Base-by-base conservation (phyloP, 805 yeast genomes). In the Kluyveromyces siamensis region DNA sequence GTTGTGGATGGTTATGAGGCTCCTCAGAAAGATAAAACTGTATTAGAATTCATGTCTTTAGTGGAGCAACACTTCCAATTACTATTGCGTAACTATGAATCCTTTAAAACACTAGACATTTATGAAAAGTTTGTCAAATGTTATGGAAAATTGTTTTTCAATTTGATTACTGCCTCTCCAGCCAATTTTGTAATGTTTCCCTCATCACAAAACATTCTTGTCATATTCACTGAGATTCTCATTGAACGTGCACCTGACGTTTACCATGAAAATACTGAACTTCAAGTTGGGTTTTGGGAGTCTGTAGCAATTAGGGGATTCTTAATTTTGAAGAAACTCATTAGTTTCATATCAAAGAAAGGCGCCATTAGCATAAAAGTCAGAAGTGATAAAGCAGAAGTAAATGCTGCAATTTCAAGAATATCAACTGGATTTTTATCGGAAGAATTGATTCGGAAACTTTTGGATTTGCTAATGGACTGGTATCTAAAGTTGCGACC, bases 401-500 rank as follows among this genome's bases (percentile, higher is more conserved):
- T 84, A 6, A 75, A 73, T 44, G 60, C 62, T 2, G 84, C 95
- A 0, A 75, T 82, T 9, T 67, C 66, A 7, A 66, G 75, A 35
- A 65, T 87, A 13, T 69, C 77, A 1, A 57, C 68, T 1, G 77
- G 78, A 25, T 74, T 85, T 49, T 80, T 87, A 62, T 76, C 84
- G 6, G 75, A 76, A 9, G 71, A 73, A 1, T 69, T 82, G 13
- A 68, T 87, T 18, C 72, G 72, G 25, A 74, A 77, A 21, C 63
- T 91, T 11, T 76, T 87, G 11, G 84, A 84, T 51, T 66, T 85
- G 40, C 69, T 90, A 36, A 81, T 89, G 50, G 72, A 75, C 39
- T 83, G 83, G 79, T 90, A 87, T 64, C 71, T 93, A 52, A 77
- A 83, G 48, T 65, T 90, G 44, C 78, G 81, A 50, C 88, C 91